Evolutionary conservation across 257 asterid genomes (phyloP).

Genomic region (Anisodus acutangulus): DNA sequence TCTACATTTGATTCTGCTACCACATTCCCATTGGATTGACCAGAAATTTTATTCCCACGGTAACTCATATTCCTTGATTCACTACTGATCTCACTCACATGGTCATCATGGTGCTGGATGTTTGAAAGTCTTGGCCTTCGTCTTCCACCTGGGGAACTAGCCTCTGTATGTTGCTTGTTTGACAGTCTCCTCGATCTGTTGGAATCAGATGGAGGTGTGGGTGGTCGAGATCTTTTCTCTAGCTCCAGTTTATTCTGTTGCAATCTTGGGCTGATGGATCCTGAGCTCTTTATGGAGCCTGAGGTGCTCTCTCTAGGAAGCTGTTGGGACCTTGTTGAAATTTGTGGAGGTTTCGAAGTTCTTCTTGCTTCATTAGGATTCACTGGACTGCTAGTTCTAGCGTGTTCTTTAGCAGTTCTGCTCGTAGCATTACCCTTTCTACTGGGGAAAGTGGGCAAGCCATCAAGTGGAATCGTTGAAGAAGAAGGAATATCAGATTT

Average conservation of each 20-base stretch:
- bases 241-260: constrained; percentile 68
- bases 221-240: constrained; percentile 74
- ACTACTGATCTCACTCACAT: constrained; percentile 46
- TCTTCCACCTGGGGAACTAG: constrained; percentile 77
- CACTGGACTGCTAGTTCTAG: constrained; percentile 43
- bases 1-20: constrained; percentile 43
- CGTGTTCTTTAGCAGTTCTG: constrained; percentile 44
- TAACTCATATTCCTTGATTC: constrained; percentile 43
- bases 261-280: constrained; percentile 74
- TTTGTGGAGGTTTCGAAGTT: constrained; percentile 45
- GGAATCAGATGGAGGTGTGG: constrained; percentile 65
- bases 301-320: constrained; percentile 54
- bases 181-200: constrained; percentile 61
- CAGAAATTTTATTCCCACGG: constrained; percentile 49
- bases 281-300: constrained; percentile 54
- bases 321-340: constrained; percentile 55
- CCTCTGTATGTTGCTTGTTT: constrained; percentile 60
- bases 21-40: constrained; percentile 44
- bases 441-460: constrained; percentile 47
- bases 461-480: constrained; percentile 59
- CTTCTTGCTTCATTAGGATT: constrained; percentile 48
- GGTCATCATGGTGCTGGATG: constrained; percentile 52
- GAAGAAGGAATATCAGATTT: constrained; percentile 67
- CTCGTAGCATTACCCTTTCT: constrained; percentile 44
- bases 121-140: constrained; percentile 55